Evolutionary conservation across 176 grass and related monocot species (phyloP), one percentile per base, ranked within the genome.

Genomic region (Poa annua): DNA sequence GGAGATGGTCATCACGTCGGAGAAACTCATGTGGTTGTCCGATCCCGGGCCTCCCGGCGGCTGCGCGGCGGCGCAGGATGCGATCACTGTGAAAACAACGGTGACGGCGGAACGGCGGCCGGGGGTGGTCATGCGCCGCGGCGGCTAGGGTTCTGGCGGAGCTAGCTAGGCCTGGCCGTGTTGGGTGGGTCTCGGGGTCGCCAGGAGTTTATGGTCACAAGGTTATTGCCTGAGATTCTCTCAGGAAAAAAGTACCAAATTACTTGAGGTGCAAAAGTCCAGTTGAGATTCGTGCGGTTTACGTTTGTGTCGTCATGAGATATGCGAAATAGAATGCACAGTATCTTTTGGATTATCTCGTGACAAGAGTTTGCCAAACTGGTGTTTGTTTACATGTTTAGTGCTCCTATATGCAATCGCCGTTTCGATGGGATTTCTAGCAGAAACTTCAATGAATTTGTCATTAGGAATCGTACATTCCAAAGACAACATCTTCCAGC

Each of bases 1-100:
- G 65, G 73, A 66, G 72, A 89, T 82, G 79, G 73, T 78, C 55
- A 81, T 20, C 22, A 86, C 55, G 34, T 71, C 71, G 14, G 77
- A 14, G 19, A 71, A 2, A 16, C 15, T 16, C 52, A 42, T 6
- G 44, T 68, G 14, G 62, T 38, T 26, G 21, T 4, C 53, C 36
- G 88, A 11, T 57, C 26, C 41, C 1, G 70, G 14, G 68, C 21
- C 21, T 42, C 41, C 68, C 10, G 83, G 73, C 13, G 78, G 15
- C 24, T 64, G 55, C 44, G 83, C 88, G 1, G 42, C 63, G 0
- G 35, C 54, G 7, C 50, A 20, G 54, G 8, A 17, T 0, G 53
- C 61, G 66, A 78, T 52, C 11, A 71, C 78, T 2, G 65, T 12
- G 16, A 85, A 0, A 25, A 7, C 22, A 32, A 72, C 9, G 76